Evolutionary conservation across 2,329 filamentous ascomycete species (phyloP), one percentile per base, ranked within the genome.

Genomic region (Nigrospora oryzae): DNA sequence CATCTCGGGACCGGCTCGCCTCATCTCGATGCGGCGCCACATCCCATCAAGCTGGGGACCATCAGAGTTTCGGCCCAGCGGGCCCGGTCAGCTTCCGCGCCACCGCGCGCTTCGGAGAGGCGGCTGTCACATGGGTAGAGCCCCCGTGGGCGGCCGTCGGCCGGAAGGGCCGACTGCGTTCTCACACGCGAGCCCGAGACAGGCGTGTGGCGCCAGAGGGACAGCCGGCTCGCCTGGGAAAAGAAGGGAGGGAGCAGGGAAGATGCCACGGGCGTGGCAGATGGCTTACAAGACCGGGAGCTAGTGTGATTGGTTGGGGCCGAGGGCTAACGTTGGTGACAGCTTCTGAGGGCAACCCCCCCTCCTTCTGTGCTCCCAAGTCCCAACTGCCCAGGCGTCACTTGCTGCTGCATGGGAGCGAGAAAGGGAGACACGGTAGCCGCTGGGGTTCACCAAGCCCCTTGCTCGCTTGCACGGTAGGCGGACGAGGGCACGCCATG

Each of bases 11-110:
- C 38, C 42, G 42, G 46, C 37, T 43, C 40, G 42, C 48, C 49
- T 53, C 51, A 49, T 56, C 52, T 60, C 53, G 50, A 56, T 54
- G 42, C 44, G 45, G 51, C 46, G 50, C 51, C 47, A 46, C 43
- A 46, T 40, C 40, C 40, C 42, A 49, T 40, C 46, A 40, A 41
- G n/a, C 16, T 42, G 28, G 38, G 33, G 34, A 38, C 33, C 47
- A 34, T 28, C 5, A 38, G 17, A 43, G 16, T 32, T 38, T 49
- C 46, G 43, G 46, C 44, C 36, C 41, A 46, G 32, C 19, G 31
- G 36, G 28, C 39, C 39, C 46, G 36, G 43, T 32, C 43, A 38
- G 38, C 32, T 37, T 28, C 46, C 42, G 40, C 23, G 43, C 43
- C 42, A 28, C 37, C 43, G 8, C 23, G 23, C 23, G 23, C 5